phyloP scores from a whole-genome alignment of 208 protist species.

The Wallacemonas sp. region DNA sequence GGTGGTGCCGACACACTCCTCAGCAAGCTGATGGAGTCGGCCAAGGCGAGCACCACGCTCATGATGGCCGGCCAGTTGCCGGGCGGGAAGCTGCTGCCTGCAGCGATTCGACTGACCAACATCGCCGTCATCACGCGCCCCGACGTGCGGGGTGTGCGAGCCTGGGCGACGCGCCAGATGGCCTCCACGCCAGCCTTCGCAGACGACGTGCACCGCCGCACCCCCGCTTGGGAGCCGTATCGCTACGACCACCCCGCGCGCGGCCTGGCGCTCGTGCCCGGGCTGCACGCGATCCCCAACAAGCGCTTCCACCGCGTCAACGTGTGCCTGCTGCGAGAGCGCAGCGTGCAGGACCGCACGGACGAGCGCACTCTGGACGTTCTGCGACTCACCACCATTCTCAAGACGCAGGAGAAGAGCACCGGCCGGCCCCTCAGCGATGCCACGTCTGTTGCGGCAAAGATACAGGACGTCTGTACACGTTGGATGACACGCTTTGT shows the following conservation, averaged over 20 bases:
- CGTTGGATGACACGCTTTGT: constrained; percentile 21
- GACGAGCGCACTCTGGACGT: constrained; percentile 41
- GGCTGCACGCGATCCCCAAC: constrained; percentile 29
- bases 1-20: constrained; percentile 26
- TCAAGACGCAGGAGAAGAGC: constrained; percentile 20
- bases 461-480: constrained; percentile 24
- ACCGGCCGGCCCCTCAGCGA: constrained; percentile 21
- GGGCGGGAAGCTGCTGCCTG: constrained; percentile 1
- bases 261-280: constrained; percentile 40
- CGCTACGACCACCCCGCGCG: constrained; percentile 23
- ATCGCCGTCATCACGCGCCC: constrained; percentile 38
- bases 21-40: constrained; percentile 24
- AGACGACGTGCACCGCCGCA: constrained; percentile 17
- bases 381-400: constrained; percentile 28
- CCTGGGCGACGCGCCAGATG: constrained; percentile 41
- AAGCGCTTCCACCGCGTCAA: constrained; percentile 38
- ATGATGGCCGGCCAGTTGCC: constrained; percentile 23
- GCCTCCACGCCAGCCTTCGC: constrained; percentile 34
- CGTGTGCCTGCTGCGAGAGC: constrained; percentile 28
- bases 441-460: constrained; percentile 14
- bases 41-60: constrained; percentile 8
- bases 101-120: constrained; percentile 26
- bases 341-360: constrained; percentile 26
- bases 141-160: constrained; percentile 45
- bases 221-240: constrained; percentile 30